phyloP scores from a whole-genome alignment of 2,329 filamentous ascomycete species.

The Massarina eburnea region DNA sequence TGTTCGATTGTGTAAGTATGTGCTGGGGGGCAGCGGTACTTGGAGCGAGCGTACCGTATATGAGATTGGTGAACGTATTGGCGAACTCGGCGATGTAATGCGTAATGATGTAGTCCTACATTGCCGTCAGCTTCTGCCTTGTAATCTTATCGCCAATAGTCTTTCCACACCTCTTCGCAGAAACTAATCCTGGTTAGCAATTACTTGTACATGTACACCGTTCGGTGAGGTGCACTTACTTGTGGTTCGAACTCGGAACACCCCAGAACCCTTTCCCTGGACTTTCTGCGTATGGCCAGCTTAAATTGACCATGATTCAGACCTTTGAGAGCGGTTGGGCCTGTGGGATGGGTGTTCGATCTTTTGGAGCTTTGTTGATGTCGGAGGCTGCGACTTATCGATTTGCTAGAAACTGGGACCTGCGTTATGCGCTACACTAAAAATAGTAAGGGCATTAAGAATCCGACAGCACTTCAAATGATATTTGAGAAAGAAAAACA shows the following conservation, averaged over 20 bases:
- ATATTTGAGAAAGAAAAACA: too few relatives aligned
- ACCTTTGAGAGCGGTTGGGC: background rate
- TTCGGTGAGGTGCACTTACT: background rate
- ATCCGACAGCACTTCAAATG: too few relatives aligned
- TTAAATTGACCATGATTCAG: conserved; percentile 19
- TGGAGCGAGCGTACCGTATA: conserved; percentile 47
- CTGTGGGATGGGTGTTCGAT: too few relatives aligned
- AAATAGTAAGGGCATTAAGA: too few relatives aligned
- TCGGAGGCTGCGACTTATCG: too few relatives aligned
- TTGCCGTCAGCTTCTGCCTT: conserved; percentile 1
- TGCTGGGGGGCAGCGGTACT: background rate
- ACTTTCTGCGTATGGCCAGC: conserved; percentile 27
- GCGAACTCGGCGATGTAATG: conserved; percentile 57
- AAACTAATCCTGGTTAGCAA: conserved; percentile 29
- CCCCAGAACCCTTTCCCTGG: conserved; percentile 28
- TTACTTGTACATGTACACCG: background rate
- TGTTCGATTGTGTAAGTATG: conserved; percentile 10
- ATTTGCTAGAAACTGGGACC: too few relatives aligned
- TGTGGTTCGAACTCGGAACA: conserved; percentile 34
- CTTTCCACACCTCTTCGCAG: conserved; percentile 36
- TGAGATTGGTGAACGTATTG: conserved; percentile 56
- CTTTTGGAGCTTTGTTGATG: too few relatives aligned
- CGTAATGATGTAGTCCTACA: conserved; percentile 58
- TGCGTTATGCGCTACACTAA: too few relatives aligned
- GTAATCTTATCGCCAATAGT: too few relatives aligned